These are phyloP conservation scores for Colletotrichum graminicola DNA, from an alignment of 2,329 filamentous ascomycete genomes.

Conservation along the genomic window DNA sequence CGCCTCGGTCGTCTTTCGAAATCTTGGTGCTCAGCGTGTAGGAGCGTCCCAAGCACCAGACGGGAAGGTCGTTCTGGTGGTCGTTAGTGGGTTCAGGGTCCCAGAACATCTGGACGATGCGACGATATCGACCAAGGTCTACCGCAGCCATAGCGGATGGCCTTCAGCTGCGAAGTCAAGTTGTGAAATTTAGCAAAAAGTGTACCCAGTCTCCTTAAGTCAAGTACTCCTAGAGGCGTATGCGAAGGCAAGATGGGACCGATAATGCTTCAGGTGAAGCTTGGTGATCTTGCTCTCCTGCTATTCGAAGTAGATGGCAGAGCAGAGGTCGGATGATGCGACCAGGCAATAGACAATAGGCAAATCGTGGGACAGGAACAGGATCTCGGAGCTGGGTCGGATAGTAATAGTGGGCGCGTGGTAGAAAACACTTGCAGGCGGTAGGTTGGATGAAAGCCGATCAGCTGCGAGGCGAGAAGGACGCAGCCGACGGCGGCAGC, in stretches of 20 bases:
- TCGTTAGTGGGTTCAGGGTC: conserved; percentile 91
- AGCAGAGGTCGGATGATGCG: too few relatives aligned
- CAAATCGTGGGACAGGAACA: neutral
- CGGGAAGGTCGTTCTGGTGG: conserved; percentile 72
- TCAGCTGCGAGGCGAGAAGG: conserved; percentile 1
- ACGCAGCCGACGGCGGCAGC: neutral
- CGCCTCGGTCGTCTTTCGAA: conserved; percentile 37
- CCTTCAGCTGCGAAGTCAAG: conserved; percentile 41
- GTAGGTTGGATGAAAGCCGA: neutral
- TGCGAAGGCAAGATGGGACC: neutral
- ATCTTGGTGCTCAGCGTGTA: conserved; percentile 59
- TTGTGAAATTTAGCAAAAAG: neutral
- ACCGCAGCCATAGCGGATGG: conserved; percentile 64
- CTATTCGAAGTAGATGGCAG: neutral
- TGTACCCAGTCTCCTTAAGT: neutral
- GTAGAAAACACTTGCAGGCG: conserved; percentile 1
- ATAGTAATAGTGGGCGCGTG: conserved; percentile 2
- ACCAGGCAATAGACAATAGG: neutral
- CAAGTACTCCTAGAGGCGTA: neutral
- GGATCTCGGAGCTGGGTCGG: neutral
- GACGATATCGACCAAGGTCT: conserved; percentile 81
- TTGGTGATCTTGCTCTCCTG: neutral
- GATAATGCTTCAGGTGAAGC: neutral
- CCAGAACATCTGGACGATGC: conserved; percentile 92
- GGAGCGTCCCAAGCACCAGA: conserved; percentile 82